Evolutionary conservation across 2,329 filamentous ascomycete species (phyloP), one percentile per base, ranked within the genome.

Genomic region (Dothideomycetes sp.): DNA sequence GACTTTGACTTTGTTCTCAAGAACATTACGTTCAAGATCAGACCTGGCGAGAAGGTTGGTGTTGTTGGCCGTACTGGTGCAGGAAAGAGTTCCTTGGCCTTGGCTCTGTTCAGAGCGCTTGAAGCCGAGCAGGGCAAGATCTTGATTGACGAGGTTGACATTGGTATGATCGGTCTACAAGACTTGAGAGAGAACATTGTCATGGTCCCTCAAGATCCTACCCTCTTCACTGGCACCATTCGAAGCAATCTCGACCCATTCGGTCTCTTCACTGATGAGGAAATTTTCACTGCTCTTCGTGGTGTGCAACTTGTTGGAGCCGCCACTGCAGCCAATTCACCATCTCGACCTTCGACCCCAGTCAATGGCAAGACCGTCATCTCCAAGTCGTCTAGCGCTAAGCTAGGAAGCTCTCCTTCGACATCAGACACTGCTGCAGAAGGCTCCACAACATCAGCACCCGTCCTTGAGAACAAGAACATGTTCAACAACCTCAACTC

Each of bases 191-290:
- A 94, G 63, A 81, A 84, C 34, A 93, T 98, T 52, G 95, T 93
- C 1, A 96, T 98, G 61, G 91, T 98, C 42, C 91, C 91, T 19
- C 91, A 98, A 65, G 91, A 98, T 56, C 91, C 85, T 40, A 96
- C 89, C 0, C 70, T 96, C 1, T 96, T 96, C 63, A 88, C 80
- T 11, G 89, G 89, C 48, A 95, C 88, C 0, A 83, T 96, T 46
- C 77, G 89, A 46, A 87, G 71, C 58, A 98, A 98, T 56, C 72
- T 98, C 16, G 91, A 98, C 58, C 91, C 91, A 0, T 98, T 98
- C 60, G 73, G 78, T 12, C 65, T 84, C 29, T 94, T 94, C 62
- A 87, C 81, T 0, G 87, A 98, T 52, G 85, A 91, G 46, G 77
- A 95, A 49, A 84, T 98, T 34, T 95, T 93, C 58, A 79, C 77